Evolutionary conservation across 768 basidiomycete genomes (phyloP).

Genomic region (Macrolepiota albuminosa): DNA sequence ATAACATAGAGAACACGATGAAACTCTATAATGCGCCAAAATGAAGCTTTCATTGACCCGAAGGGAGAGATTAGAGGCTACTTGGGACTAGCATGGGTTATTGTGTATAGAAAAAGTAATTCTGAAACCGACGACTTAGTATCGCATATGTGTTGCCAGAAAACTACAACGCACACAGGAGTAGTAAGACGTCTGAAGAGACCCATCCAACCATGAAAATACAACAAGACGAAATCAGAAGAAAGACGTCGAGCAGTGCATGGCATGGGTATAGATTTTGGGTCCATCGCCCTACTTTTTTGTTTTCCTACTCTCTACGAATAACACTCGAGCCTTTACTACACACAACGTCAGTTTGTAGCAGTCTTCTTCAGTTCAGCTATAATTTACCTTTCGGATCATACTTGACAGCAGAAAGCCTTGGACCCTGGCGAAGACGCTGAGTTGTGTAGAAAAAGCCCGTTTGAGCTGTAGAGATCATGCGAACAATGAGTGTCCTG

Average conservation of each 20-base stretch:
- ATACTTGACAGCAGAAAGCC: slow-evolving; percentile 86
- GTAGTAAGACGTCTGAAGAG: neutral
- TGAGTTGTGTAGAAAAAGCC: too few species aligned
- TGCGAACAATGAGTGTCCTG: too few species aligned
- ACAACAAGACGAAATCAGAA: neutral
- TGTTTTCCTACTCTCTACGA: slow-evolving; percentile 75
- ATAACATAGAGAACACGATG: neutral
- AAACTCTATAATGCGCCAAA: too few species aligned
- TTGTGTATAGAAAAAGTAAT: neutral
- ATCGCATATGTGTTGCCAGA: neutral
- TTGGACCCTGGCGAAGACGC: slow-evolving; percentile 69
- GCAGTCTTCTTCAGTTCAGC: neutral
- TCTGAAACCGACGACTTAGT: neutral
- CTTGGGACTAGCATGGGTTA: neutral
- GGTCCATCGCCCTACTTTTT: slow-evolving; percentile 39
- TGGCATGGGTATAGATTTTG: neutral
- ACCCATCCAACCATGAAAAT: neutral
- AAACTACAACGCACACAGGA: neutral
- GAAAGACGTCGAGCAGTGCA: neutral
- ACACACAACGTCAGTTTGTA: neutral
- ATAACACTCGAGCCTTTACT: slow-evolving; percentile 73
- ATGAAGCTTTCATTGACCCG: neutral
- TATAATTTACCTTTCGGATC: slow-evolving; percentile 68
- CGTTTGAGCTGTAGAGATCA: too few species aligned
- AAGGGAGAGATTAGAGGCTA: neutral